Evolutionary conservation across 2,329 filamentous ascomycete species (phyloP).

Genomic region (Thermothelomyces thermophilus): DNA sequence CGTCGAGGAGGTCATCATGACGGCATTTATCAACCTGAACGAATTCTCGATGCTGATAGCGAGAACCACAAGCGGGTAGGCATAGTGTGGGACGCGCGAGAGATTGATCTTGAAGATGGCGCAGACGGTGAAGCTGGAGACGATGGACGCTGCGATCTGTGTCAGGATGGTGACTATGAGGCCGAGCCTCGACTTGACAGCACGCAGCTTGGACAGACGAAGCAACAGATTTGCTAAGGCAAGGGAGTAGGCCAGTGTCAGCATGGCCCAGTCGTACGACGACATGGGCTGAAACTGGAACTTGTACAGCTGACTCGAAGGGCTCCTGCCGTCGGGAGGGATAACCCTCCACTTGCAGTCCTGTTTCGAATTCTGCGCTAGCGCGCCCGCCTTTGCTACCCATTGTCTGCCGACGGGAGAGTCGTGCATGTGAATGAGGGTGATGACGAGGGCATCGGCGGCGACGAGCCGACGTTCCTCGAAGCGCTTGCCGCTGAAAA

Average conservation of each 20-base stretch:
- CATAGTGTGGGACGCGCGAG: slow-evolving; percentile 64
- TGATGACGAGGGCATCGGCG: slow-evolving; percentile 73
- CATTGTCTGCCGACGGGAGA: slow-evolving; percentile 59
- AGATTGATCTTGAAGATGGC: slow-evolving; percentile 69
- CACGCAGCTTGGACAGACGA: slow-evolving; percentile 62
- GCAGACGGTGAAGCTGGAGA: slow-evolving; percentile 75
- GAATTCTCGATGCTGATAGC: slow-evolving; percentile 74
- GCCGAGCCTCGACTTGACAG: slow-evolving; percentile 69
- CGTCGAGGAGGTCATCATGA: slow-evolving; percentile 64
- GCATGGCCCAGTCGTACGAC: slow-evolving; percentile 53
- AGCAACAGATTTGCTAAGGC: slow-evolving; percentile 59
- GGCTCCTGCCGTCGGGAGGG: slow-evolving; percentile 48
- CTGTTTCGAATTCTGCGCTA: slow-evolving; percentile 47
- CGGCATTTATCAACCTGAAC: slow-evolving; percentile 69
- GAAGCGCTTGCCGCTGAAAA: slow-evolving; percentile 76
- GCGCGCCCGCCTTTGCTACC: slow-evolving; percentile 50
- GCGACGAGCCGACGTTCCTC: slow-evolving; percentile 60
- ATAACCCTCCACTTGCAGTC: slow-evolving; percentile 58
- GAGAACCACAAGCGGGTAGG: slow-evolving; percentile 70
- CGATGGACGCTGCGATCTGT: slow-evolving; percentile 65
- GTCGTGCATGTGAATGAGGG: slow-evolving; percentile 61
- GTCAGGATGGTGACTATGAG: slow-evolving; percentile 63
- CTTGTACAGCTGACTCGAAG: slow-evolving; percentile 60
- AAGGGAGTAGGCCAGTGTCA: slow-evolving; percentile 59
- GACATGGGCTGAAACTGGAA: slow-evolving; percentile 74